Evolutionary conservation across 139 green algal genomes (phyloP), one percentile per base, ranked within the genome.

Genomic region (Edaphochlamys debaryana): DNA sequence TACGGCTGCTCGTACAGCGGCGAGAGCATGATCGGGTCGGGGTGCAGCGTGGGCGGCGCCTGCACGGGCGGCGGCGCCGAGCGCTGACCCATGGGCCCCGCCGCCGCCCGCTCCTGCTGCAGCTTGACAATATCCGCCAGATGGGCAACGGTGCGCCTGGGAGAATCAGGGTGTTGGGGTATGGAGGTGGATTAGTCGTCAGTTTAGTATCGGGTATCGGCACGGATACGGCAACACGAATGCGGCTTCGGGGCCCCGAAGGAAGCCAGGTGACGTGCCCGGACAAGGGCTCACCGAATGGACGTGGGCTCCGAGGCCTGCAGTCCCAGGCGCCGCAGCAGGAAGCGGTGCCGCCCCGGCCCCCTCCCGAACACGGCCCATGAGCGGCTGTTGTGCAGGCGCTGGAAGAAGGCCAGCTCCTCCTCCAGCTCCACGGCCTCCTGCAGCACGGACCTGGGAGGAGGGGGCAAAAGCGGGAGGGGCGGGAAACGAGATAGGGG

Each of bases 1-100:
- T 87, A 92, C 9, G 88, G 78, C 79, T 82, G 38, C 74, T 92
- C 79, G 20, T 42, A 1, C 63, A 92, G 69, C 3, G 88, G 82
- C 7, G 88, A 90, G 19, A 92, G 79, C n/a, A 64, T 79, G 6
- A 92, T 56, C 1, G 88, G 88, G 48, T 92, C 88, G 36, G 71
- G 34, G n/a, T 38, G 38, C 8, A 90, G 78, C 9, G 86, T 86
- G 22, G 86, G 82, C 19, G 75, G 86, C 25, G 75, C 69, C 45
- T 73, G 80, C 0, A 63, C 20, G 34, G 36, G 34, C 13, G 67
- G 67, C n/a, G 83, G 40, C 2, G 60, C 1, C 40, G 38, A 72
- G 75, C 75, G 75, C 40, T 48, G 60, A 62, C 75, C 75, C 60
- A 63, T 22, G 76, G 36, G 83, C 58, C 83, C 74, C 30, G 54